phyloP scores from a whole-genome alignment of 2,329 filamentous ascomycete species.

The Fusarium scirpi region DNA sequence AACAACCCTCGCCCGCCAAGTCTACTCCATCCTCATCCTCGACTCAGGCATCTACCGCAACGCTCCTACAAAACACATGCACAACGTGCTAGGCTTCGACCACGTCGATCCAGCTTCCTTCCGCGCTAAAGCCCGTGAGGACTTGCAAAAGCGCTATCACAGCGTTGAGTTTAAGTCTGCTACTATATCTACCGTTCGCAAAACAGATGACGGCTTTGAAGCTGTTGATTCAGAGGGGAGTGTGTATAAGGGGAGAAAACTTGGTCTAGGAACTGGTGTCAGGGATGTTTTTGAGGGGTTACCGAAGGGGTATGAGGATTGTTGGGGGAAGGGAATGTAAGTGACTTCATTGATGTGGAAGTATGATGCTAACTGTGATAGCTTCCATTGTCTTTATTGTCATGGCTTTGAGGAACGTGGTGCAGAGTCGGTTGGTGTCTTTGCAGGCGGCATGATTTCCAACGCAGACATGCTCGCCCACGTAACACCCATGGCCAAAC shows the following conservation, averaged over 20 bases:
- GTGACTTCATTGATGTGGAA: constrained; percentile 19
- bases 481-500: constrained; percentile 58
- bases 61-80: constrained; percentile 60
- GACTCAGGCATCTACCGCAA: constrained; percentile 66
- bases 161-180: constrained; percentile 51
- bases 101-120: constrained; percentile 53
- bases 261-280: constrained; percentile 68
- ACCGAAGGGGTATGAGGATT: constrained; percentile 65
- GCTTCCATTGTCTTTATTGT: constrained; percentile 71
- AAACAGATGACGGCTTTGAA: constrained; percentile 51
- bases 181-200: constrained; percentile 46
- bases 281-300: constrained; percentile 61
- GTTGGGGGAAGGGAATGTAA: constrained; percentile 66
- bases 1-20: constrained; percentile 61
- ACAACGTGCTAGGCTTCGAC: constrained; percentile 58
- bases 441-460: constrained; percentile 56
- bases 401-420: constrained; percentile 70
- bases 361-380: not conserved
- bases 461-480: constrained; percentile 52
- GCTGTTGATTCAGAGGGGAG: constrained; percentile 56
- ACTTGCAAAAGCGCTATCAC: constrained; percentile 52
- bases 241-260: constrained; percentile 61
- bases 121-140: constrained; percentile 50
- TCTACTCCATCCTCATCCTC: constrained; percentile 61
- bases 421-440: constrained; percentile 57